Evolutionary conservation across 768 basidiomycete genomes (phyloP).

Genomic region (Mycena galericulata): DNA sequence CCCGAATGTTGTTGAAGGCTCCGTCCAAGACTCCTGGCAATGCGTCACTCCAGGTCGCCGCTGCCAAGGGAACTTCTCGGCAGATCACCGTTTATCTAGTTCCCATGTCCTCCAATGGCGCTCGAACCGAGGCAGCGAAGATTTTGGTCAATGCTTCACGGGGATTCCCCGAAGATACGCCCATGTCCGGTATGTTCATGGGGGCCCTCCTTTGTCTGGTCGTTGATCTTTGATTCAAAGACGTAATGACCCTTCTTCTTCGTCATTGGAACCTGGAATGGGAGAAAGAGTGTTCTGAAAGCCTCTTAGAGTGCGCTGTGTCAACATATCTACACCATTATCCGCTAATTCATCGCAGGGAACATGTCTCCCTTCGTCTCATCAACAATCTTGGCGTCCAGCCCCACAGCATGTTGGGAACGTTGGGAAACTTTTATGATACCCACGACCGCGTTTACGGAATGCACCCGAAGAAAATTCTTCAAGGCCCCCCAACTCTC

Average conservation of each 20-base stretch:
- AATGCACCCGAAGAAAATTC: not conserved
- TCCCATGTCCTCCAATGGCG: constrained; percentile 3
- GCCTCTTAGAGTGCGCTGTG: constrained; percentile 6
- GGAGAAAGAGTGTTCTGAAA: constrained; percentile 27
- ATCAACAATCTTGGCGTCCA: not conserved
- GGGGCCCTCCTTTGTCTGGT: not conserved
- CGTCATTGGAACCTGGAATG: constrained; percentile 17
- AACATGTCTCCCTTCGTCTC: not conserved
- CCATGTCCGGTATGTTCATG: constrained; percentile 4
- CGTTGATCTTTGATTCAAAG: not conserved
- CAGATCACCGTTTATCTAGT: constrained; percentile 17
- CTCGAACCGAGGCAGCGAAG: constrained; percentile 9
- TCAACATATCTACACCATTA: not conserved
- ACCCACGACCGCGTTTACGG: not conserved
- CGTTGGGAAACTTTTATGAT: not conserved
- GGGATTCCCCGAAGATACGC: not conserved
- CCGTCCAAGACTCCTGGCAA: not conserved
- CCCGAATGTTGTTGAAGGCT: constrained; percentile 1
- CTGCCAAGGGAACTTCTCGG: constrained; percentile 3
- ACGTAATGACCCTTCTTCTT: too few relatives aligned
- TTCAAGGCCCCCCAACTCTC: not conserved
- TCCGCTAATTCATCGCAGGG: not conserved
- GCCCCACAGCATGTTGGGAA: not conserved
- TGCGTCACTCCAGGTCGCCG: not conserved
- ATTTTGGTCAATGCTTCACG: constrained; percentile 9